Percentiles rank a stretch among this genome's conserved stretches.
Conservation (phyloP, 2,329 filamentous ascomycete genomes). For the Talaromyces atroroseus region DNA sequence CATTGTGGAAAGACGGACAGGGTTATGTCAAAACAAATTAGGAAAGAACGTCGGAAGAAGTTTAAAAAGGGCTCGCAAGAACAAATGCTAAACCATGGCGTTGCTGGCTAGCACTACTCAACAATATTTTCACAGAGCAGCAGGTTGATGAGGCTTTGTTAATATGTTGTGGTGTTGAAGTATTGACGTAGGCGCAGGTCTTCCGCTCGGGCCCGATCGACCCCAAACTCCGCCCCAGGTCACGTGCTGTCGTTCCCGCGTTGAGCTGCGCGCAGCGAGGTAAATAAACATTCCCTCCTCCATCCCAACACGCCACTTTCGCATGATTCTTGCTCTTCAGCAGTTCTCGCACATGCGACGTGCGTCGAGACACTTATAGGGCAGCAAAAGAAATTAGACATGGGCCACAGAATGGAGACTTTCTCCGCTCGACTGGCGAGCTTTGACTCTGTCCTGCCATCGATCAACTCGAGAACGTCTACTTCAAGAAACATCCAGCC, state of each 20-base stretch:
- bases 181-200: constrained; percentile 6
- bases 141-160: neutral
- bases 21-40: neutral
- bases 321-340: neutral
- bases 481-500: constrained; percentile 53
- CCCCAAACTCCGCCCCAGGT: neutral
- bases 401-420: constrained; percentile 49
- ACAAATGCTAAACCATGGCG: neutral
- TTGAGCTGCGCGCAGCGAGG: constrained; percentile 1
- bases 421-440: constrained; percentile 73
- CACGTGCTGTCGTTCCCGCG: constrained; percentile 4
- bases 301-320: neutral
- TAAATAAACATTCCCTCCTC: neutral
- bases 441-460: constrained; percentile 61
- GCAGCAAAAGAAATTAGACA: constrained; percentile 10
- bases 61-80: neutral
- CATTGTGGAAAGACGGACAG: neutral
- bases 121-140: too few species aligned
- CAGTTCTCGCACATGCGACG: neutral
- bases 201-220: constrained; percentile 3
- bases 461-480: constrained; percentile 65
- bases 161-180: neutral
- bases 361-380: neutral
- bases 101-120: neutral
- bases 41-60: constrained; percentile 2